These are phyloP conservation scores for Saturnispora serradocipensis DNA, from an alignment of 805 yeast species.

Conservation along the genomic window DNA sequence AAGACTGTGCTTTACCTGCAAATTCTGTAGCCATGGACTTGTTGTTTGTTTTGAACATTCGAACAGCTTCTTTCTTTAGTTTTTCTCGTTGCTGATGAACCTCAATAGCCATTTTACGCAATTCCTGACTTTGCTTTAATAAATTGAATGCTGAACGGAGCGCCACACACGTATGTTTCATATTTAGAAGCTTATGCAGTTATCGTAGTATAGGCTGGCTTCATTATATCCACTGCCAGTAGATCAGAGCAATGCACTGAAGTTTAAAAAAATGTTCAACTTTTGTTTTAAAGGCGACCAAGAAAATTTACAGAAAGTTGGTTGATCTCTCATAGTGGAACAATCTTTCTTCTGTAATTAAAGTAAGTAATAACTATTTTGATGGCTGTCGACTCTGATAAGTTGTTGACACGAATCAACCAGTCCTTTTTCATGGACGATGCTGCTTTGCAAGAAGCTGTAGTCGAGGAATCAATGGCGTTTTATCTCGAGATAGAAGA, in stretches of 20 bases:
- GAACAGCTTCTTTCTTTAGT: neutral
- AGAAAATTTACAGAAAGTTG: neutral
- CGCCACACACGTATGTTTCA: neutral
- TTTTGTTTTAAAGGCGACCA: neutral
- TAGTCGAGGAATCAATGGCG: constrained; percentile 32
- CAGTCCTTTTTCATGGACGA: constrained; percentile 27
- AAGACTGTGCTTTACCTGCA: constrained; percentile 8
- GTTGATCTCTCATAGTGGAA: neutral
- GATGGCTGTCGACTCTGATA: constrained; percentile 1
- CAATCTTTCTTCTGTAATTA: neutral
- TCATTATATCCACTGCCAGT: neutral
- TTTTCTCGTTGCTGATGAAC: constrained; percentile 1
- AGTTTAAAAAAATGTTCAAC: neutral
- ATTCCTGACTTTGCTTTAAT: neutral
- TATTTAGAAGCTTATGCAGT: neutral
- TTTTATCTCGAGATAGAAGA: constrained; percentile 12
- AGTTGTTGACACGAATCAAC: constrained; percentile 9
- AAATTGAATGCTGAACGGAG: neutral
- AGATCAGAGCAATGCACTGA: neutral
- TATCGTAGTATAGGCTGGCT: neutral
- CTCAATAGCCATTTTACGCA: neutral
- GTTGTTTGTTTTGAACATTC: constrained; percentile 2
- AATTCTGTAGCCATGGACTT: constrained; percentile 5
- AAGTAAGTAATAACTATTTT: neutral
- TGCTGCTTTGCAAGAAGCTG: constrained; percentile 13